Evolutionary conservation across 495 filamentous ascomycete species (phyloP), one percentile per base, ranked within the genome.

Genomic region (Aspergillus haitiensis): DNA sequence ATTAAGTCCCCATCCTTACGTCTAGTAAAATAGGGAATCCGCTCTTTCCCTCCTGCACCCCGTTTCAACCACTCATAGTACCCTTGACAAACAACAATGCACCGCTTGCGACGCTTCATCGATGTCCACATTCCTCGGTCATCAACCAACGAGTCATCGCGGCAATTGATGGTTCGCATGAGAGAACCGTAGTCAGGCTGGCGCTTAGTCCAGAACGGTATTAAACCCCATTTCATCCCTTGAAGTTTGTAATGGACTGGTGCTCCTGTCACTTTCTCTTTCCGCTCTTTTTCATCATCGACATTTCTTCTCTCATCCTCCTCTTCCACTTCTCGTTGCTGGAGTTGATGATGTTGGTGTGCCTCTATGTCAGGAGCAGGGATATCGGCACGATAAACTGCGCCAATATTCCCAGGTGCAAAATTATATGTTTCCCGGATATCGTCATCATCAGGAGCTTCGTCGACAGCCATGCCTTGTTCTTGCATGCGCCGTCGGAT

Each of bases 21-120:
- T 67, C 86, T 89, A 9, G 90, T 80, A 68, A 81, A 98, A 71
- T 97, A 85, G 40, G 94, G 94, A 0, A 92, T 75, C 72, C 87
- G 91, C 60, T 91, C 86, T 64, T 90, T 93, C 1, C 85, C 81
- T 0, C 84, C 85, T 32, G 85, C 82, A 0, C 76, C 76, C 65
- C 91, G 90, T 71, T 94, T 91, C 53, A 94, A 72, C 94, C 94
- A 98, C 72, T 98, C 94, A 71, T 93, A 98, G 73, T 97, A 98
- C 3, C 94, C 94, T 72, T 97, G 86, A 12, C 88, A 91, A 4
- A 93, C 63, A 2, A 98, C 85, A 44, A 97, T 77, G 68, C 94
- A 98, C 27, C 94, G 81, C 70, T 97, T 96, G 65, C 78, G 83
- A 50, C 85, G 81, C 71, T 96, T 97, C 89, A 98, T 96, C 12